These are phyloP conservation scores for Coniophora puteana DNA, from an alignment of 1,284 basidiomycete genomes.

Conservation along the genomic window DNA sequence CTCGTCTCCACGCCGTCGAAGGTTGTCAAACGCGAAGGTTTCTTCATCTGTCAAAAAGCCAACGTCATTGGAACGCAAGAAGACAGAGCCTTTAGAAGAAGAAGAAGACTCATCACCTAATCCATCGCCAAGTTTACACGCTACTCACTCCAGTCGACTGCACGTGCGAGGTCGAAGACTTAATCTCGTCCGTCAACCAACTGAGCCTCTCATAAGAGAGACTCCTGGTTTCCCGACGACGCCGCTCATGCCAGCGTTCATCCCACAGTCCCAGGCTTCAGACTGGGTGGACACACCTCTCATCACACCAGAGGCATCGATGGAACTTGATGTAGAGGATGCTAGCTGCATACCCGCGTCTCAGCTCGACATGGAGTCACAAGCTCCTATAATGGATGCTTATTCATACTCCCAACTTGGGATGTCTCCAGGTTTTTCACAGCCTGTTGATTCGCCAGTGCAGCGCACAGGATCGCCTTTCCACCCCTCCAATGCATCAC, in stretches of 20 bases:
- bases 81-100: conserved; percentile 46
- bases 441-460: conserved; percentile 7
- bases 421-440: conserved; percentile 26
- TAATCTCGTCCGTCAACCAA: conserved; percentile 9
- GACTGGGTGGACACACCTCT: conserved; percentile 46
- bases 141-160: too few relatives aligned
- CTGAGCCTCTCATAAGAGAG: conserved; percentile 9
- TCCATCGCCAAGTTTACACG: too few relatives aligned
- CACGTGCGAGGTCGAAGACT: too few relatives aligned
- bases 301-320: conserved; percentile 51
- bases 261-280: conserved; percentile 37
- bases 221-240: conserved; percentile 19
- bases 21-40: conserved; percentile 1
- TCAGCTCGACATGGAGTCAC: conserved; percentile 34
- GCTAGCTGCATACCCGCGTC: conserved; percentile 33
- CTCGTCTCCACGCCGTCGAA: background rate
- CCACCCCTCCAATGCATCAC: background rate
- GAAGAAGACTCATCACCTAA: too few relatives aligned
- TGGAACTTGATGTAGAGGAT: conserved; percentile 38
- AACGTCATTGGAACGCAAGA: conserved; percentile 36
- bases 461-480: background rate
- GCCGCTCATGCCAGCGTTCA: conserved; percentile 21
- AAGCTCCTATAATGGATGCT: conserved; percentile 25
- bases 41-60: conserved; percentile 21
- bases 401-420: conserved; percentile 34